Base-by-base conservation (phyloP, 1,139 yeast species). In the Pichia sp. region DNA sequence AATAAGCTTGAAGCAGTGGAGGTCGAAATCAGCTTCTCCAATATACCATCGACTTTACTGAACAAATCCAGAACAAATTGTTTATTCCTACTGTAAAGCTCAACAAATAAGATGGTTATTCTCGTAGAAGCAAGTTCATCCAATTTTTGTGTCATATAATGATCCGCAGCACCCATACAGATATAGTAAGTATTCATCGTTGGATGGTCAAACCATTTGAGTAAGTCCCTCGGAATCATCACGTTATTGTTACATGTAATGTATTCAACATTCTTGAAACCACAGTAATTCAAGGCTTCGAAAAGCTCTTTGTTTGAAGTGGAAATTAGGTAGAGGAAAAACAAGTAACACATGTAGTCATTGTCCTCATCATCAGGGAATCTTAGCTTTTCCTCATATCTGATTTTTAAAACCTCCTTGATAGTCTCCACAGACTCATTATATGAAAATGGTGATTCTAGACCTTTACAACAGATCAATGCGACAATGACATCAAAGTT, bases 391-490 rank as follows among this genome's bases (percentile, higher is more conserved):
- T 66, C 64, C 27, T 52, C 51, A 28, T 68, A 69, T 44, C 79
- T 62, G 14, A 69, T 57, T 32, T 63, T 64, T 51, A 80, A 69
- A 20, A 77, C 58, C 1, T 62, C 54, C 42, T 67, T 71, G 49
- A 84, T 53, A 18, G 77, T 67, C 2, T 62, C 61, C 32, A 78
- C 53, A 0, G 91, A 73, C 3, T 67, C 60, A n/a, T 70, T 72
- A 40, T 74, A 72, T 19, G 82, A 68, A 37, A 72, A 74, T 3
- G 88, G 74, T 11, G 74, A 60, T 33, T 74, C 73, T 38, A 84
- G 60, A 0, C 94, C 95, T 50, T 72, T 77, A 3, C 75, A 62
- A 22, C 77, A 59, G 12, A 72, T 55, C 33, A 68, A 66, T 32
- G 77, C 60, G 17, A 84, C 53, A 19, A 76, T 66, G 24, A 69